Evolutionary conservation across 2,329 filamentous ascomycete species (phyloP), one percentile per base, ranked within the genome.

Genomic region (Tolypocladium paradoxum): DNA sequence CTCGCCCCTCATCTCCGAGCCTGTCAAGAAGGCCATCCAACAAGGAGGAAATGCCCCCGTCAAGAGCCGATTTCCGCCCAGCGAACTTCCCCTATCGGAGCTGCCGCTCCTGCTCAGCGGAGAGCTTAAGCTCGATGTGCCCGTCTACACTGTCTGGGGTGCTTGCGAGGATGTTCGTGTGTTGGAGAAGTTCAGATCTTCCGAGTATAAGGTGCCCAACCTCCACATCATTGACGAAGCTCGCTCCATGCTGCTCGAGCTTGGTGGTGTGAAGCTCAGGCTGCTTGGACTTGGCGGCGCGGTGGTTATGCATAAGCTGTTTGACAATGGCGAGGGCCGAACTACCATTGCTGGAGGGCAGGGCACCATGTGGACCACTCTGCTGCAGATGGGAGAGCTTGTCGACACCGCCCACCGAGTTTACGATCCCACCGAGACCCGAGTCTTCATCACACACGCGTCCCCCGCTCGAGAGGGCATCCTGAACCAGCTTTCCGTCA

Each of bases 291-390:
- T 99, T 35, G 93, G 93, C 59, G 93, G 93, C 63, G 93, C 93
- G 7, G 92, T 99, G 6, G 93, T 99, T 55, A 99, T 99, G 90
- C 93, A 99, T 79, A 99, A 99, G 78, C 82, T 99, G 20, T 99
- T 99, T 65, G 93, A 99, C 70, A 99, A 99, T 61, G 93, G 93
- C 52, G 93, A 99, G 67, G 93, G 93, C 56, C 85, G 92, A 70
- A 99, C 93, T 50, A 99, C 95, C 2, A 99, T 99, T 70, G 93
- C 93, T 24, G 93, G 93, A 67, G 93, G 93, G 22, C 93, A 99
- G 70, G 93, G 93, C 57, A 99, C 93, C 47, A 99, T 99, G 93
- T 99, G 93, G 93, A 99, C 93, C 8, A 99, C 93, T 7, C 76
- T 99, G 33, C 73, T 99, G 59, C 93, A 99, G 73, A 99, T 99